These are phyloP conservation scores for Agrocybe praecox DNA, from an alignment of 768 basidiomycete genomes.

Conservation along the genomic window DNA sequence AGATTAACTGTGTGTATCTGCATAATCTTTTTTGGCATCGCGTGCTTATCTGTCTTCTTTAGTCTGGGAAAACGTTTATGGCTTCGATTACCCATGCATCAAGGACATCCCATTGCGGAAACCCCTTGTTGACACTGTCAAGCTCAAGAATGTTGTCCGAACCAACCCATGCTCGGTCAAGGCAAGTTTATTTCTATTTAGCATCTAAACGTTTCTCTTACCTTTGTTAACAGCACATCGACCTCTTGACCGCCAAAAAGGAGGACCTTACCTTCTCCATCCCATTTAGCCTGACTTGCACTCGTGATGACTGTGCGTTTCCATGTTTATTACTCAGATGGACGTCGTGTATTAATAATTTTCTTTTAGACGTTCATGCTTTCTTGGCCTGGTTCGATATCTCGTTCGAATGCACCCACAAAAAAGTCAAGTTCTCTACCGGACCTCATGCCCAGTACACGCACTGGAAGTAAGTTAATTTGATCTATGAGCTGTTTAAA, in stretches of 20 bases:
- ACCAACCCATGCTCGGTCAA: conserved; percentile 92
- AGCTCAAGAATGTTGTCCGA: conserved; percentile 92
- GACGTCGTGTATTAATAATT: conserved; percentile 2
- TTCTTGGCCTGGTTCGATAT: conserved; percentile 99
- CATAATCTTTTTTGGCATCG: background rate
- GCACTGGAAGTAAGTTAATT: conserved; percentile 84
- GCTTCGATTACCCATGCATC: conserved; percentile 99
- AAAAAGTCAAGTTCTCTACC: conserved; percentile 93
- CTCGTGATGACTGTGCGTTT: conserved; percentile 89
- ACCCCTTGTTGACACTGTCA: conserved; percentile 98
- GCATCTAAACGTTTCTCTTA: background rate
- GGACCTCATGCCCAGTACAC: conserved; percentile 97
- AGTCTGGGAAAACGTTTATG: conserved; percentile 99
- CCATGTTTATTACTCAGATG: background rate
- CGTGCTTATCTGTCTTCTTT: conserved; percentile 6
- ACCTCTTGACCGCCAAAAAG: conserved; percentile 90
- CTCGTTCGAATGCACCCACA: conserved; percentile 93
- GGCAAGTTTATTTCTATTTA: conserved; percentile 38
- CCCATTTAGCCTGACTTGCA: conserved; percentile 78
- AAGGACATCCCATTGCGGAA: conserved; percentile 97
- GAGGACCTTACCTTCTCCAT: conserved; percentile 90
- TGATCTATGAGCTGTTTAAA: background rate
- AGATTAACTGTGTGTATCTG: conserved; percentile 88
- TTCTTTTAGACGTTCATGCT: conserved; percentile 81
- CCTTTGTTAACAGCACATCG: conserved; percentile 64